These are phyloP conservation scores for Cyberlindnera suaveolens DNA, from an alignment of 805 yeast species.

Conservation along the genomic window DNA sequence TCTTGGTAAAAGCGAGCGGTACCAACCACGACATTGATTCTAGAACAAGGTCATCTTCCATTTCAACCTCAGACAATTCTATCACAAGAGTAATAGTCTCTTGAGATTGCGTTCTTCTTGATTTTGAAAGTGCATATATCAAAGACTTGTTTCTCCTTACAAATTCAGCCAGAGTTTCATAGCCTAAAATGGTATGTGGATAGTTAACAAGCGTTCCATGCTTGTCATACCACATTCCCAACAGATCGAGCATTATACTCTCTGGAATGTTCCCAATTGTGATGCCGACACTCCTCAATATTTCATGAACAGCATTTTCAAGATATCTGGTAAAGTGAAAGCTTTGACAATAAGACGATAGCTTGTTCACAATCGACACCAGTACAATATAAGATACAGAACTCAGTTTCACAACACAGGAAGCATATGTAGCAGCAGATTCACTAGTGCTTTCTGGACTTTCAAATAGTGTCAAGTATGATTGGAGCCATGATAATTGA, in stretches of 20 bases:
- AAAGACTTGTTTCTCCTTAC: slow-evolving; percentile 26
- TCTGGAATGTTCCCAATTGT: slow-evolving; percentile 1
- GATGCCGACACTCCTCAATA: not conserved
- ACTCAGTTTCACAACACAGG: slow-evolving; percentile 17
- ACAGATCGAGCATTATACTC: slow-evolving; percentile 10
- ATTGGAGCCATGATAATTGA: slow-evolving; percentile 17
- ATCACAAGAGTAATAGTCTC: slow-evolving; percentile 1
- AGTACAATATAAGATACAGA: slow-evolving; percentile 18
- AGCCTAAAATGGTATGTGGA: slow-evolving; percentile 11
- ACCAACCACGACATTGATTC: slow-evolving; percentile 34
- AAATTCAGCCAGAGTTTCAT: slow-evolving; percentile 2
- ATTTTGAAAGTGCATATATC: slow-evolving; percentile 33
- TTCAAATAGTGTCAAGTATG: slow-evolving; percentile 19
- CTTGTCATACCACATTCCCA: slow-evolving; percentile 6
- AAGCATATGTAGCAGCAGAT: slow-evolving; percentile 21
- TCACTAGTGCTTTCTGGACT: slow-evolving; percentile 23
- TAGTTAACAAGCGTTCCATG: slow-evolving; percentile 3
- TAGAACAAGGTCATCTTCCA: slow-evolving; percentile 20
- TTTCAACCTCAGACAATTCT: not conserved
- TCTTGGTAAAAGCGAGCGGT: slow-evolving; percentile 37
- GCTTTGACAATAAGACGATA: slow-evolving; percentile 3
- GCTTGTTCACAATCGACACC: slow-evolving; percentile 7
- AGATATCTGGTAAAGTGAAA: slow-evolving; percentile 21
- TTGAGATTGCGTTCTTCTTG: slow-evolving; percentile 9
- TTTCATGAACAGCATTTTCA: not conserved